Conservation (phyloP, 225 moss, liverwort and hornwort genomes). For the Takakia lepidozioides region DNA sequence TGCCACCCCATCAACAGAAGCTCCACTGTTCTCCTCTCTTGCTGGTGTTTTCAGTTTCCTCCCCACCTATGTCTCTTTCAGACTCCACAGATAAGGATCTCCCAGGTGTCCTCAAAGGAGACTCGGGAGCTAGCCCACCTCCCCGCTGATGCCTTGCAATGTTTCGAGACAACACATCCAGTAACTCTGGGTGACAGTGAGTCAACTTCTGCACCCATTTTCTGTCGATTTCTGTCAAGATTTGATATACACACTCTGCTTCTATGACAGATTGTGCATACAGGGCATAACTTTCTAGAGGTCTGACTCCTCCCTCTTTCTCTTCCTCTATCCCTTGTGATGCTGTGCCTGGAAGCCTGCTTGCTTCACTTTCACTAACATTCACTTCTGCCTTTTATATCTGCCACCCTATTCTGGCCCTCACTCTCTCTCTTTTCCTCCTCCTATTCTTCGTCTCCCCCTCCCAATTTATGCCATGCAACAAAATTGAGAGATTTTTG, state of each 20-base stretch:
- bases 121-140: conserved; percentile 13
- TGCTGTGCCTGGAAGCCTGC: too few species aligned
- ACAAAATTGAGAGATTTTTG: conserved; percentile 28
- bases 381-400: conserved; percentile 15
- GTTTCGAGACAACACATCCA: conserved; percentile 70
- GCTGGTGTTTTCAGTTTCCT: conserved; percentile 11
- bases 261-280: too few species aligned
- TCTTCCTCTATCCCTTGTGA: too few species aligned
- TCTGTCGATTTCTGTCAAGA: conserved; percentile 44
- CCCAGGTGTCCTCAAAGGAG: too few species aligned
- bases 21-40: conserved; percentile 11
- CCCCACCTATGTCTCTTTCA: conserved; percentile 14
- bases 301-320: too few species aligned
- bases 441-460: conserved; percentile 21
- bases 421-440: conserved; percentile 11
- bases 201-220: conserved; percentile 67
- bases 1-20: too few species aligned
- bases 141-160: conserved; percentile 62
- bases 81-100: conserved; percentile 6
- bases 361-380: too few species aligned
- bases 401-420: conserved; percentile 8
- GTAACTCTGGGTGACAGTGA: conserved; percentile 70
- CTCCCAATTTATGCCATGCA: conserved; percentile 27
- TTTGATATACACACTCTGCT: too few species aligned
- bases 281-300: too few species aligned